Conservation (phyloP, 2,329 filamentous ascomycete species). For the Trichoderma koningii region DNA sequence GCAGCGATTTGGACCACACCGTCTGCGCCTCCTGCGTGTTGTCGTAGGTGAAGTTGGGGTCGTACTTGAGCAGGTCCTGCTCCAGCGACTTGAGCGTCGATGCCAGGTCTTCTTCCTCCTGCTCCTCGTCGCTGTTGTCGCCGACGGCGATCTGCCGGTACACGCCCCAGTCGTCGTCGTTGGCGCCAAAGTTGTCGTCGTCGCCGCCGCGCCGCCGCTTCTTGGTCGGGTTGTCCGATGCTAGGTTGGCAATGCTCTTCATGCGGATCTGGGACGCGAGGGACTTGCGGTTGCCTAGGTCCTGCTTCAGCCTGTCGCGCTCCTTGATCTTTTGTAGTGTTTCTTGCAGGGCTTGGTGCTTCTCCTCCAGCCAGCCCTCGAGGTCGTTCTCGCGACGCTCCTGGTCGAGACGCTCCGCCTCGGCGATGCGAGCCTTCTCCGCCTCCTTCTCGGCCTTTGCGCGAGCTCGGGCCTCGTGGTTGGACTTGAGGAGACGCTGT, state of each 20-base stretch:
- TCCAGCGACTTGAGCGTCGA: slow-evolving; percentile 75
- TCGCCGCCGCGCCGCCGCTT: slow-evolving; percentile 85
- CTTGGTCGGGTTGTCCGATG: slow-evolving; percentile 81
- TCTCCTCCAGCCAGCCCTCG: slow-evolving; percentile 83
- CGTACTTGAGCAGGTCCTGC: slow-evolving; percentile 80
- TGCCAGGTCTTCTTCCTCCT: slow-evolving; percentile 86
- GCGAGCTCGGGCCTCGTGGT: slow-evolving; percentile 88
- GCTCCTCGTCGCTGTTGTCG: slow-evolving; percentile 79
- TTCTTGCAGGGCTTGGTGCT: slow-evolving; percentile 69
- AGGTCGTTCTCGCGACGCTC: slow-evolving; percentile 83
- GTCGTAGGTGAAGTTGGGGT: slow-evolving; percentile 87
- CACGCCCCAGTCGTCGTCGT: slow-evolving; percentile 97
- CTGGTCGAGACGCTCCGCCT: slow-evolving; percentile 80
- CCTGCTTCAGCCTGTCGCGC: slow-evolving; percentile 86
- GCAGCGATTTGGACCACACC: slow-evolving; percentile 89
- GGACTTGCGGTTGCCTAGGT: slow-evolving; percentile 94
- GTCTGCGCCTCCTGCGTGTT: slow-evolving; percentile 88
- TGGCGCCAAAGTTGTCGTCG: slow-evolving; percentile 94
- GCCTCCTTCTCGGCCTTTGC: slow-evolving; percentile 95
- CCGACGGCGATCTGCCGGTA: slow-evolving; percentile 91
- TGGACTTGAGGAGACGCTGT: slow-evolving; percentile 90
- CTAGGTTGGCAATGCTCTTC: slow-evolving; percentile 96
- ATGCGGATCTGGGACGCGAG: slow-evolving; percentile 95
- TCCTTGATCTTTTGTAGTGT: slow-evolving; percentile 86
- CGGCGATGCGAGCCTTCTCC: slow-evolving; percentile 80